Conservation (phyloP, 2,329 filamentous ascomycete species). For the Fusarium sp. region DNA sequence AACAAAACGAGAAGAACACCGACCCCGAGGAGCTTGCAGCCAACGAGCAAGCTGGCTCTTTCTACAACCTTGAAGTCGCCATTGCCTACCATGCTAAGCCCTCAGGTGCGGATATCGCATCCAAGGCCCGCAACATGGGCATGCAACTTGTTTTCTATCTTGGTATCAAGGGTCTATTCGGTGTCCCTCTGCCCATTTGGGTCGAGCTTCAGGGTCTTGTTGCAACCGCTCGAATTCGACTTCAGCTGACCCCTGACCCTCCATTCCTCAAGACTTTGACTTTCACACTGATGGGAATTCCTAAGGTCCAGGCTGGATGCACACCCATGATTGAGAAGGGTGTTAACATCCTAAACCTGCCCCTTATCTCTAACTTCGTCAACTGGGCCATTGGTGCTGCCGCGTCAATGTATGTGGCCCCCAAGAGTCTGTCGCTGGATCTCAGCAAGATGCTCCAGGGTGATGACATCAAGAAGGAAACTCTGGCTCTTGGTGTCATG, state of each 20-base stretch:
- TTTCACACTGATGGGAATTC: slow-evolving; percentile 93
- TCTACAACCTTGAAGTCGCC: slow-evolving; percentile 91
- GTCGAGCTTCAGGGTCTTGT: slow-evolving; percentile 93
- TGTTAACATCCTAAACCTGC: slow-evolving; percentile 90
- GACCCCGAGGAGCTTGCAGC: slow-evolving; percentile 89
- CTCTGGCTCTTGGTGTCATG: slow-evolving; percentile 85
- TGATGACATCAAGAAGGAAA: slow-evolving; percentile 92
- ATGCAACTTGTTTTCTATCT: slow-evolving; percentile 97
- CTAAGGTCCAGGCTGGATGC: slow-evolving; percentile 89
- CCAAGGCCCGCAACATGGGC: slow-evolving; percentile 94
- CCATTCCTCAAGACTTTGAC: slow-evolving; percentile 93
- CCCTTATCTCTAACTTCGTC: slow-evolving; percentile 94
- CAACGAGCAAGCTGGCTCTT: slow-evolving; percentile 89
- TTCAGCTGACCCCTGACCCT: slow-evolving; percentile 89
- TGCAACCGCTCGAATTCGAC: slow-evolving; percentile 83
- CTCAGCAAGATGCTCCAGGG: slow-evolving; percentile 91
- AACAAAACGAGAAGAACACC: slow-evolving; percentile 82
- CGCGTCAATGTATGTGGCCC: slow-evolving; percentile 90
- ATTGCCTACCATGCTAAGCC: slow-evolving; percentile 93
- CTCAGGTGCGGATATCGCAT: slow-evolving; percentile 74
- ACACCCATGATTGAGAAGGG: slow-evolving; percentile 92
- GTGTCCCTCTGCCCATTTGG: slow-evolving; percentile 87
- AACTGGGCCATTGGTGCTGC: slow-evolving; percentile 93
- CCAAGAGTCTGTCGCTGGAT: slow-evolving; percentile 93
- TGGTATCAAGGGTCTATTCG: slow-evolving; percentile 88